Conservation (phyloP, 1,284 basidiomycete species). For the Leccinum glutinopallens region DNA sequence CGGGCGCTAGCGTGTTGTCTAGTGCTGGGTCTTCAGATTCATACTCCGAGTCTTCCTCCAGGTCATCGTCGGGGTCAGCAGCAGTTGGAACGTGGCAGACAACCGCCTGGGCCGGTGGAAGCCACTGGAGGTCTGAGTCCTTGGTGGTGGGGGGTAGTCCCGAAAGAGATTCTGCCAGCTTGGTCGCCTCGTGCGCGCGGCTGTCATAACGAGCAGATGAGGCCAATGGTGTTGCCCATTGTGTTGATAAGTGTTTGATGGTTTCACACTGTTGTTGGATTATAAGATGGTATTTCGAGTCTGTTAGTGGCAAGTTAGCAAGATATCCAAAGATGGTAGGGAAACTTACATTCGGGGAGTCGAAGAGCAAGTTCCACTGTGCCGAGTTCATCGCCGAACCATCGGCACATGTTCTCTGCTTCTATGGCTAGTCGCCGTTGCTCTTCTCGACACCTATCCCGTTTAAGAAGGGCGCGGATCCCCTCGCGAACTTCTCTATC, state of each 20-base stretch:
- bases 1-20: not conserved
- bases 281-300: not conserved
- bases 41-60: not conserved
- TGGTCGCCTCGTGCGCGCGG: not conserved
- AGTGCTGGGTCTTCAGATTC: not conserved
- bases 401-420: not conserved
- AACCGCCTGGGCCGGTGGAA: not conserved
- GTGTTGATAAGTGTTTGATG: not conserved
- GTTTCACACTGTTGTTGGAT: not conserved
- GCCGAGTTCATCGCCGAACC: not conserved
- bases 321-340: not conserved
- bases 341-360: not conserved
- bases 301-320: not conserved
- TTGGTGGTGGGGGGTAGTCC: not conserved
- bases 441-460: not conserved
- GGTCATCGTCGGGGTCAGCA: not conserved
- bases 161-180: not conserved
- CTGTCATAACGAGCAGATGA: not conserved
- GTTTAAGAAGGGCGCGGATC: not conserved
- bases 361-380: not conserved
- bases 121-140: not conserved
- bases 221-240: not conserved
- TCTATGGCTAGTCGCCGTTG: not conserved
- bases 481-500: not conserved
- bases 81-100: not conserved